Evolutionary conservation across 164 flowering plant genomes (phyloP).

Genomic region (Aristolochia fimbriata): DNA sequence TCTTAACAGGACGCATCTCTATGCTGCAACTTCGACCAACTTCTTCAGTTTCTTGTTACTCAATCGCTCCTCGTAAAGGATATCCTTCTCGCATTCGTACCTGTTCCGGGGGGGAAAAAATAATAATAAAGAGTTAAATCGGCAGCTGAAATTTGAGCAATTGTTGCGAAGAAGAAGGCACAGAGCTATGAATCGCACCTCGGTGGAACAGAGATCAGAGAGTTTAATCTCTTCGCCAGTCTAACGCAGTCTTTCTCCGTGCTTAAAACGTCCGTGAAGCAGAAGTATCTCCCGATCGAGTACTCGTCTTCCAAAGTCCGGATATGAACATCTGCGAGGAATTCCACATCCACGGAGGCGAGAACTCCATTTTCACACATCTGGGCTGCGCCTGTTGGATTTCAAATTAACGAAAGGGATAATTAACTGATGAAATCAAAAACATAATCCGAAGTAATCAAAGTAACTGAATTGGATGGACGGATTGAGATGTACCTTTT

Average conservation of each 20-base stretch:
- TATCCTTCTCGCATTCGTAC: slow-evolving; percentile 28
- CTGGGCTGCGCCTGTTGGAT: slow-evolving; percentile 44
- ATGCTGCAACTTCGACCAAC: slow-evolving; percentile 24
- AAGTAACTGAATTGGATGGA: background rate
- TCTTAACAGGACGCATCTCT: too few relatives aligned
- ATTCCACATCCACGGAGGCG: slow-evolving; percentile 45
- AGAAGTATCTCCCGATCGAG: slow-evolving; percentile 52
- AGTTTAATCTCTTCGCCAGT: slow-evolving; percentile 38
- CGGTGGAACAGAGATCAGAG: slow-evolving; percentile 42
- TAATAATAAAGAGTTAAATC: background rate
- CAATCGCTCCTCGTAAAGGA: slow-evolving; percentile 30
- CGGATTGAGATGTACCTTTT: slow-evolving; percentile 38
- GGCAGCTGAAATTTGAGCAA: background rate
- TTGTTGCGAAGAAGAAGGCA: background rate
- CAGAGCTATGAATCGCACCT: slow-evolving; percentile 11
- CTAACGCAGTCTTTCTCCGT: slow-evolving; percentile 38
- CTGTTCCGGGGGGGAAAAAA: too few relatives aligned
- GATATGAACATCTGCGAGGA: slow-evolving; percentile 50
- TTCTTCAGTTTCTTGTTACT: slow-evolving; percentile 38
- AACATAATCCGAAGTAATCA: background rate
- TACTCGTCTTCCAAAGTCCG: slow-evolving; percentile 46
- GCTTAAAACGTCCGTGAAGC: slow-evolving; percentile 41
- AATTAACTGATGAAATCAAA: background rate
- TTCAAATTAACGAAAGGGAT: background rate
- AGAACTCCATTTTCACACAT: slow-evolving; percentile 68